Evolutionary conservation across 2,329 filamentous ascomycete genomes (phyloP).

Genomic region (Cladosporium phlei): DNA sequence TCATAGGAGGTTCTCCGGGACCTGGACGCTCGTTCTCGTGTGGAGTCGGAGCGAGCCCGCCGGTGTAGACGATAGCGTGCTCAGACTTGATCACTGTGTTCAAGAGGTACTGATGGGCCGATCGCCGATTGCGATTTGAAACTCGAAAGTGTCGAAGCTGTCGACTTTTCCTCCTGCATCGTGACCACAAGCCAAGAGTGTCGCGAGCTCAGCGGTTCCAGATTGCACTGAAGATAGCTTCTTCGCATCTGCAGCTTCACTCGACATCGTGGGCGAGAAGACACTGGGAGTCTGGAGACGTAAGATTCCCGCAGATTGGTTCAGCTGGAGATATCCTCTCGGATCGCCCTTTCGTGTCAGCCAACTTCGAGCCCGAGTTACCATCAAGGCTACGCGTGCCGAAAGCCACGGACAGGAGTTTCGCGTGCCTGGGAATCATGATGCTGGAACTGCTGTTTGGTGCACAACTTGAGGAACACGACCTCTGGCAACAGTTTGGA

Average conservation of each 20-base stretch:
- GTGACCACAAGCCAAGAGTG: not conserved
- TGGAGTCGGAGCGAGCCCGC: no score
- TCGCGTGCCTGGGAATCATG: constrained; percentile 18
- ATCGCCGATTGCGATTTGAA: no score
- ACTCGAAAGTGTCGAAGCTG: not conserved
- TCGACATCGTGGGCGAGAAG: constrained; percentile 17
- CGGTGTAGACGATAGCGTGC: no score
- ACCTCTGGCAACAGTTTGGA: constrained; percentile 12
- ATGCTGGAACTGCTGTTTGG: constrained; percentile 16
- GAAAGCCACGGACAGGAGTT: constrained; percentile 15
- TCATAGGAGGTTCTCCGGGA: no score
- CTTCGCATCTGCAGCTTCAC: constrained; percentile 17
- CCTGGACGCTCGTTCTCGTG: no score
- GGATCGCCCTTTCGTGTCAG: constrained; percentile 16
- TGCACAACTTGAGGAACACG: constrained; percentile 6
- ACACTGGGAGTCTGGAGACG: constrained; percentile 17
- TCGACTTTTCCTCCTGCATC: not conserved
- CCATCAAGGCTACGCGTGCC: not conserved
- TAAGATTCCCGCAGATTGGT: constrained; percentile 12
- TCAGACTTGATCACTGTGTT: no score
- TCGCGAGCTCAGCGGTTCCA: constrained; percentile 3
- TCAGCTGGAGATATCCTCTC: not conserved
- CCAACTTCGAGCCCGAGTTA: constrained; percentile 9
- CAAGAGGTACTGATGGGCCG: no score
- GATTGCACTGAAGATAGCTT: constrained; percentile 16